Conservation (phyloP, 2,329 filamentous ascomycete genomes). For the Huntiella moniliformis region DNA sequence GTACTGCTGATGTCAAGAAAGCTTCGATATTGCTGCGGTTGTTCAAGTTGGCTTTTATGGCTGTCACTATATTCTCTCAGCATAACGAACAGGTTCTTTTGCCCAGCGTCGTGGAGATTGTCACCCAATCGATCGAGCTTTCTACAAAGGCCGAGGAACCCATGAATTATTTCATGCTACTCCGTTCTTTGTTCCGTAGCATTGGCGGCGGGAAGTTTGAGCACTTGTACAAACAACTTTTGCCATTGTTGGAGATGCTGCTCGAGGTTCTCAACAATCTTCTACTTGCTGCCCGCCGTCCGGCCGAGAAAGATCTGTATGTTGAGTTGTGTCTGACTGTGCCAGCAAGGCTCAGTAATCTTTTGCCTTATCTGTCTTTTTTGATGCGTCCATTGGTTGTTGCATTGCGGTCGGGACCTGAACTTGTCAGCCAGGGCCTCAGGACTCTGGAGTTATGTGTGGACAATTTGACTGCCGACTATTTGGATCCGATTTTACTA, state of each 20-base stretch:
- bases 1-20: constrained; percentile 76
- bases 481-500: constrained; percentile 96
- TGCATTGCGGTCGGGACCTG: constrained; percentile 72
- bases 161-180: constrained; percentile 92
- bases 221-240: constrained; percentile 92
- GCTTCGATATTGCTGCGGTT: constrained; percentile 82
- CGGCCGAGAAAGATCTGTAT: constrained; percentile 81
- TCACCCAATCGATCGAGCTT: constrained; percentile 90
- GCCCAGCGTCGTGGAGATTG: constrained; percentile 91
- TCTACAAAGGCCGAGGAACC: constrained; percentile 92
- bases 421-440: constrained; percentile 85
- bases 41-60: constrained; percentile 98
- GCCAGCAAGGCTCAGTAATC: constrained; percentile 78
- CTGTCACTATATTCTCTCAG: constrained; percentile 81
- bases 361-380: constrained; percentile 87
- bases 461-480: constrained; percentile 93
- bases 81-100: constrained; percentile 93
- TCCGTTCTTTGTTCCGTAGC: constrained; percentile 83
- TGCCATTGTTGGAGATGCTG: constrained; percentile 91
- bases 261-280: constrained; percentile 93
- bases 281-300: constrained; percentile 74
- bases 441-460: constrained; percentile 91
- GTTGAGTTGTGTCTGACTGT: constrained; percentile 95
- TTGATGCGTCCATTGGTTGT: constrained; percentile 97
- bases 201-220: constrained; percentile 97